A percentile compares a stretch with the other conserved stretches of the same genome.
Evolutionary conservation across 345 rosid genomes (phyloP).

Genomic region (Pistacia vera): DNA sequence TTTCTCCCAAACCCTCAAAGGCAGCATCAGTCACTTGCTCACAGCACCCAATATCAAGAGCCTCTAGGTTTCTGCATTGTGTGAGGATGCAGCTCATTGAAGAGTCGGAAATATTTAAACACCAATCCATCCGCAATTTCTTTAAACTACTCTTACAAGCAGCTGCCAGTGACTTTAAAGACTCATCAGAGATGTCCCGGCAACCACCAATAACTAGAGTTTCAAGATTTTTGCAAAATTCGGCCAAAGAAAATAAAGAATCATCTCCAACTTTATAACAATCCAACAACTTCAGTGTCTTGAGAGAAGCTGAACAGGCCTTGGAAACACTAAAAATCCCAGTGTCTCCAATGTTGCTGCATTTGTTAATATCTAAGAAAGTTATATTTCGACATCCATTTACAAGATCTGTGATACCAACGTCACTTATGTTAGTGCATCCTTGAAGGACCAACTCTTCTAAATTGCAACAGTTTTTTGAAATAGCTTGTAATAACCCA

Average conservation of each 20-base stretch:
- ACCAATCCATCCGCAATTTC: slow-evolving; percentile 94
- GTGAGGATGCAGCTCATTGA: slow-evolving; percentile 63
- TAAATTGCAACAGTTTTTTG: slow-evolving; percentile 59
- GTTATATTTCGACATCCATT: slow-evolving; percentile 63
- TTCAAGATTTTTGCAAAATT: slow-evolving; percentile 68
- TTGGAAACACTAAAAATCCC: slow-evolving; percentile 69
- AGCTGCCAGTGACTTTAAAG: slow-evolving; percentile 60
- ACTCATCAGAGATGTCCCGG: slow-evolving; percentile 62
- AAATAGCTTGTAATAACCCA: slow-evolving; percentile 47
- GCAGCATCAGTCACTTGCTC: slow-evolving; percentile 78
- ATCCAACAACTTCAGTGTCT: slow-evolving; percentile 76
- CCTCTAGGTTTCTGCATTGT: slow-evolving; percentile 78
- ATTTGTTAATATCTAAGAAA: slow-evolving; percentile 74
- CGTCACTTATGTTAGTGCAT: slow-evolving; percentile 66
- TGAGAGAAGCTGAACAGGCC: slow-evolving; percentile 67
- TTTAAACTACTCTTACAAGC: slow-evolving; percentile 66
- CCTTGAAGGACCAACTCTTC: slow-evolving; percentile 78
- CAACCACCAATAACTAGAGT: slow-evolving; percentile 86
- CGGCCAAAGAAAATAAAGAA: slow-evolving; percentile 62
- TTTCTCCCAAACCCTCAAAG: slow-evolving; percentile 46
- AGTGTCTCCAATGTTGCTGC: slow-evolving; percentile 71
- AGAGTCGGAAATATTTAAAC: slow-evolving; percentile 71
- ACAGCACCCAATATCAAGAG: slow-evolving; percentile 89
- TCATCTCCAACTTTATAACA: slow-evolving; percentile 77
- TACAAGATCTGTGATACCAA: slow-evolving; percentile 69